phyloP scores from a whole-genome alignment of 257 asterid species.

The Solanum sejunctum region DNA sequence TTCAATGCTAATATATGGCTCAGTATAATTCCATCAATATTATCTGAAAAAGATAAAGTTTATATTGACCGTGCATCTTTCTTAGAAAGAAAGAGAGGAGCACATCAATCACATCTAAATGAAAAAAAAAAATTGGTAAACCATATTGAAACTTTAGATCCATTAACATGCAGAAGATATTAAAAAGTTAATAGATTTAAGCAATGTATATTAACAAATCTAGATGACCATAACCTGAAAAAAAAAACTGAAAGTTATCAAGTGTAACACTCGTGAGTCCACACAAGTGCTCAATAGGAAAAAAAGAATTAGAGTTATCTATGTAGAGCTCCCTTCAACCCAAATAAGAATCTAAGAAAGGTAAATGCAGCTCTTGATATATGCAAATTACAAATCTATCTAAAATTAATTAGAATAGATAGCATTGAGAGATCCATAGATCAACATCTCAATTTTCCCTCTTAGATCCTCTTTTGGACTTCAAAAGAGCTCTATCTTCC shows the following conservation, averaged over 20 bases:
- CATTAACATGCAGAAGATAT: background rate
- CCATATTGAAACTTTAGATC: background rate
- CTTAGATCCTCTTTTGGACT: slow-evolving; percentile 67
- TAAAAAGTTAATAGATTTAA: background rate
- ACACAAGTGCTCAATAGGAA: too few relatives aligned
- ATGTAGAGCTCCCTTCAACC: slow-evolving; percentile 90
- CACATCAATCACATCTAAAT: background rate
- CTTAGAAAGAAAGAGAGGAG: background rate
- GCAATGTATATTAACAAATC: background rate
- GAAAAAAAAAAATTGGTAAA: background rate
- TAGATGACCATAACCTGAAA: background rate
- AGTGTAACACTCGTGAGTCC: too few relatives aligned
- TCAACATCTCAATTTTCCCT: slow-evolving; percentile 58
- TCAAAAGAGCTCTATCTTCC: slow-evolving; percentile 72
- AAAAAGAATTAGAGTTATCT: background rate
- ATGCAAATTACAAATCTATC: slow-evolving; percentile 68
- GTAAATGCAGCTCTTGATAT: slow-evolving; percentile 50
- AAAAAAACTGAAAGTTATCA: too few relatives aligned
- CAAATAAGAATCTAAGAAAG: slow-evolving; percentile 52
- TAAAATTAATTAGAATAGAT: slow-evolving; percentile 2
- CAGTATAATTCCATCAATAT: too few relatives aligned
- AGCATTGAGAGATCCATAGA: slow-evolving; percentile 68
- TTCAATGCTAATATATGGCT: too few relatives aligned
- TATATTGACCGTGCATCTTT: background rate
- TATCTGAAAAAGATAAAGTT: background rate